A percentile compares a stretch with the other conserved stretches of the same genome.
Evolutionary conservation across 768 basidiomycete species (phyloP).

Genomic region (Melanogaster broomeanus): DNA sequence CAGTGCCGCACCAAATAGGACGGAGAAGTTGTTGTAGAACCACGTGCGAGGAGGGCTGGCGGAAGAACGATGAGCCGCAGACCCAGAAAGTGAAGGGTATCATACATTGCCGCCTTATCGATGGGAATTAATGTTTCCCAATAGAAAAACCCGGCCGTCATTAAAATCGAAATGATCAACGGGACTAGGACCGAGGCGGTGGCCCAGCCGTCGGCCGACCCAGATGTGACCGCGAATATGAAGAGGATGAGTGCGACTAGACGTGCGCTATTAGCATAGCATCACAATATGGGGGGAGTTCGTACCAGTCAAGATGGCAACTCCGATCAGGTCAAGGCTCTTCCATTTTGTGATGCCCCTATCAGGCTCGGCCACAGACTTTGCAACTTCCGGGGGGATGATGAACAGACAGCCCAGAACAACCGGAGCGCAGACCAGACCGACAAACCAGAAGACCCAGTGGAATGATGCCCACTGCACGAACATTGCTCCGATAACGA

Average conservation of each 20-base stretch:
- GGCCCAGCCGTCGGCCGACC: conserved; percentile 54
- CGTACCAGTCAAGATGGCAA: conserved; percentile 39
- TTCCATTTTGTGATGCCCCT: conserved; percentile 20
- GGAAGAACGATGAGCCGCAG: background rate
- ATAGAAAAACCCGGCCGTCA: conserved; percentile 47
- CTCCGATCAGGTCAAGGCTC: conserved; percentile 41
- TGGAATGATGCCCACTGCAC: conserved; percentile 42
- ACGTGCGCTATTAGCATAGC: background rate
- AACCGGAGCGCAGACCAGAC: conserved; percentile 39
- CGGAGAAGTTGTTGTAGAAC: conserved; percentile 42
- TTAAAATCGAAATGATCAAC: conserved; percentile 44
- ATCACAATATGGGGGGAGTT: background rate
- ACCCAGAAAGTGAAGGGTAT: background rate
- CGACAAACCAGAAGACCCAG: conserved; percentile 54
- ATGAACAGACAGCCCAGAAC: conserved; percentile 34
- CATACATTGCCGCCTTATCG: conserved; percentile 46
- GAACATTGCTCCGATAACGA: conserved; percentile 47
- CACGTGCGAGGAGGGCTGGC: conserved; percentile 43
- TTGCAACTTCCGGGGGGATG: conserved; percentile 30
- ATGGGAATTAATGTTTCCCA: conserved; percentile 47
- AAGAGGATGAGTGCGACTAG: conserved; percentile 40
- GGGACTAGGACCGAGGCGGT: too few species aligned
- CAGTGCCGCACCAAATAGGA: conserved; percentile 40
- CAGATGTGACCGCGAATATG: conserved; percentile 46
- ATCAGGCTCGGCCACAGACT: conserved; percentile 2